Evolutionary conservation across 768 basidiomycete species (phyloP), one percentile per base, ranked within the genome.

Genomic region (Lentinula edodes): DNA sequence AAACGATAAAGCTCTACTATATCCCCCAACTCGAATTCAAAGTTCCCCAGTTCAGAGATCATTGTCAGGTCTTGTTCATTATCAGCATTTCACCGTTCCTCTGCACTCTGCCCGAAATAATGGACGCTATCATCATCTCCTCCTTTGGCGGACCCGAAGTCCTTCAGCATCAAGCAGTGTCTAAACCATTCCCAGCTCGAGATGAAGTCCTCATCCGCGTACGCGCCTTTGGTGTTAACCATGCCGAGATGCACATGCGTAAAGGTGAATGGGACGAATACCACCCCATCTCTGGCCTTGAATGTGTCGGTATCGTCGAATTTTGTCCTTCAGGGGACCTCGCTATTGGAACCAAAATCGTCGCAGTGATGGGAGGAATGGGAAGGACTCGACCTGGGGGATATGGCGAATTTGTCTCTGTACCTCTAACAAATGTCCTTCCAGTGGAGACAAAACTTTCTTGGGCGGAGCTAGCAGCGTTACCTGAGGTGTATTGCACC

Each of bases 201-300:
- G 67, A 63, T 45, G 45, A 64, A 48, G 67, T 62, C 18, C 60
- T 68, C 36, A 67, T 68, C 61, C 55, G 61, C 45, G 61, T 69
- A 1, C 64, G 64, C 36, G 65, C 63, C 13, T 69, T 69, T 28
- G 23, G 23, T 23, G 23, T 23, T 2, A 23, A 23, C 46, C 68
- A 69, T 39, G 68, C 68, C 18, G 68, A 69, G 36, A 66, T 67
- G 63, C 66, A 69, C 54, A 69, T 69, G 68, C 62, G 68, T n/a
- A 46, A 61, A 23, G 66, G 68, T 10, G 68, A 69, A 45, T 69
- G 68, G 68, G 66, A 66, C 12, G 68, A 69, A 55, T 45, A 28
- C 42, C 66, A 66, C 62, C 66, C 68, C 13, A 64, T 69, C 9
- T 63, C 63, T 20, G 68, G 68, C 6, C 67, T 69, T 57, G 66